Evolutionary conservation across 306 rosid species (phyloP).

Genomic region (Cajanus cajan): DNA sequence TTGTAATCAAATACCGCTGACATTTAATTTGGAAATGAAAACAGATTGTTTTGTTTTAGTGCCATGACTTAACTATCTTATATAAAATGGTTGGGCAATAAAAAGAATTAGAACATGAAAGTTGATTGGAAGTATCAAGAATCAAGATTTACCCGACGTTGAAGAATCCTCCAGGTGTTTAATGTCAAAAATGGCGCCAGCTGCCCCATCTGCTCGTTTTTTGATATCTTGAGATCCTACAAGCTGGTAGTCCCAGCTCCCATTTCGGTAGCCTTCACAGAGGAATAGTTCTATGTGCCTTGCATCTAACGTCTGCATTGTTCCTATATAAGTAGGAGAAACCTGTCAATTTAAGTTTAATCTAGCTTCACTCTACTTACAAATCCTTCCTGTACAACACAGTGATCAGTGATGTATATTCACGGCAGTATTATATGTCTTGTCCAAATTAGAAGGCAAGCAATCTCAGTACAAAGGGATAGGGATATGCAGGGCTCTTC

Average conservation of each 20-base stretch:
- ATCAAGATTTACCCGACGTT: constrained; percentile 53
- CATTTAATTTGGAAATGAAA: constrained; percentile 37
- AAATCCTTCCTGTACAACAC: constrained; percentile 8
- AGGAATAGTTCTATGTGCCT: constrained; percentile 90
- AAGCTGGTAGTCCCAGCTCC: constrained; percentile 86
- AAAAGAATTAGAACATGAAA: constrained; percentile 16
- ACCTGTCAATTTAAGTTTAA: constrained; percentile 24
- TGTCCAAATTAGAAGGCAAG: constrained; percentile 26
- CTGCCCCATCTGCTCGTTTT: constrained; percentile 74
- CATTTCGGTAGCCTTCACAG: constrained; percentile 63
- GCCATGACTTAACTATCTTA: constrained; percentile 5
- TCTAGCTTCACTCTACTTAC: constrained; percentile 17
- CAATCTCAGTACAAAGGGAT: background rate
- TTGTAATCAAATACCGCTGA: constrained; percentile 75
- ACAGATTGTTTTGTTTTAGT: constrained; percentile 8
- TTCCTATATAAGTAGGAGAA: constrained; percentile 57
- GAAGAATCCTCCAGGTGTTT: constrained; percentile 64
- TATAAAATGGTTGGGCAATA: constrained; percentile 1
- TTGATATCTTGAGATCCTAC: constrained; percentile 84
- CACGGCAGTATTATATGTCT: background rate
- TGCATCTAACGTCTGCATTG: constrained; percentile 96
- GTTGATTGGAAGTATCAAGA: background rate
- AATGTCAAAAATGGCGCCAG: constrained; percentile 82
- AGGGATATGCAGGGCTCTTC: background rate
- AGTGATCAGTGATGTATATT: constrained; percentile 22